A percentile compares a stretch with the other conserved stretches of the same genome.
phyloP scores from a whole-genome alignment of 371 early-diverging fungal genomes.

The Mucor mucedo region DNA sequence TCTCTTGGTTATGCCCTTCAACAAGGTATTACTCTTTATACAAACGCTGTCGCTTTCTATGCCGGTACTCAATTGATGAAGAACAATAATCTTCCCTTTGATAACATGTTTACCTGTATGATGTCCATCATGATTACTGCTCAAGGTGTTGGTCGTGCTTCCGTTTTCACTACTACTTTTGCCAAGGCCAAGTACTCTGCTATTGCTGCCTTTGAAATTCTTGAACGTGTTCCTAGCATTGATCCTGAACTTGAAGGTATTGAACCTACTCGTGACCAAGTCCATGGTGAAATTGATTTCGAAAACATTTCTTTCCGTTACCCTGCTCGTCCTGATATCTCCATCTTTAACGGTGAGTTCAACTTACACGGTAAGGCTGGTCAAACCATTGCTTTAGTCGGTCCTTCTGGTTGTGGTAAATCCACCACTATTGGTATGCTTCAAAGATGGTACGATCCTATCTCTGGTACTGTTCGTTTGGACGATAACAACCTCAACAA shows the following conservation, averaged over 20 bases:
- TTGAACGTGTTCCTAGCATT: slow-evolving; percentile 76
- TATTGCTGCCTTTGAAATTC: slow-evolving; percentile 71
- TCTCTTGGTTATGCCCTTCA: slow-evolving; percentile 72
- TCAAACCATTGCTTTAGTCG: slow-evolving; percentile 87
- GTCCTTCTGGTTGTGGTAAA: slow-evolving; percentile 89
- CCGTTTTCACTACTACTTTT: slow-evolving; percentile 63
- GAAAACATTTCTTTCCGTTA: slow-evolving; percentile 78
- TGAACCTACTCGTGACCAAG: slow-evolving; percentile 36
- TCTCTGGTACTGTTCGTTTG: slow-evolving; percentile 62
- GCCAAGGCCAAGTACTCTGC: slow-evolving; percentile 86
- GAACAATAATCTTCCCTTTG: slow-evolving; percentile 36
- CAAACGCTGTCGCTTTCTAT: slow-evolving; percentile 67
- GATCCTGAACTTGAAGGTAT: slow-evolving; percentile 71
- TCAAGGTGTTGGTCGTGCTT: slow-evolving; percentile 67
- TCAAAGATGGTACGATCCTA: slow-evolving; percentile 87
- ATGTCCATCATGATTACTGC: slow-evolving; percentile 80
- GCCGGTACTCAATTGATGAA: slow-evolving; percentile 58
- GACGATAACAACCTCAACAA: slow-evolving; percentile 72
- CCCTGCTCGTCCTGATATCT: slow-evolving; percentile 80
- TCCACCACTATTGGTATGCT: slow-evolving; percentile 83
- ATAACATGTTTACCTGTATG: slow-evolving; percentile 66
- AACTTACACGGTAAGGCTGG: slow-evolving; percentile 74
- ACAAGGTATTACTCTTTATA: slow-evolving; percentile 69
- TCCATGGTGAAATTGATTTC: slow-evolving; percentile 63
- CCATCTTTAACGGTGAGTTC: slow-evolving; percentile 77